Evolutionary conservation across 441 rosid species (phyloP), one percentile per base, ranked within the genome.

Genomic region (Theobroma grandiflorum): DNA sequence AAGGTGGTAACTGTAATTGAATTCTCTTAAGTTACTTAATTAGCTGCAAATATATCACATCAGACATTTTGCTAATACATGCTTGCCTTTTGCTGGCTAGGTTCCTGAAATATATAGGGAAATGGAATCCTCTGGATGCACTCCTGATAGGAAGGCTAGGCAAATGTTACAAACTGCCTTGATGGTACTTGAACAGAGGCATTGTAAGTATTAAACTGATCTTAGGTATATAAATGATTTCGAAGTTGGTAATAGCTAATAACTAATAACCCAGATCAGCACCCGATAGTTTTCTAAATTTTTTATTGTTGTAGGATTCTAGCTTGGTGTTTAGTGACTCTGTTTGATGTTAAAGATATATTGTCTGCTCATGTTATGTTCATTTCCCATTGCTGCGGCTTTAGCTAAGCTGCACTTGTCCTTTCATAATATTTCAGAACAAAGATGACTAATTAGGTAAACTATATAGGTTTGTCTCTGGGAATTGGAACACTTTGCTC

Each of bases 81-180:
- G 38, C 20, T 79, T 49, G 49, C 63, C 57, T 67, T 50, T 65
- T 72, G 72, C 73, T 70, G 38, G 42, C 59, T 82, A 90, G 95
- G 94, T 92, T 74, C 92, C 90, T 58, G 84, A 86, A 74, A 86
- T 90, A 83, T 92, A 85, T 81, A 82, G 77, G 82, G 92, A 92
- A 89, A 90, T 92, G 94, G 94, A 89, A 84, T 88, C 86, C 33
- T 83, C 86, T 72, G 92, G 92, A 43, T 90, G 94, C 86, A 79
- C 88, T 75, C 88, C 94, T 49, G 94, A 92, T 82, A 86, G 93
- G 73, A 90, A 88, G 84, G 94, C 94, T 67, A 90, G 94, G 75
- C 85, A 86, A 70, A 26, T 90, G 68, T 82, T 90, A 63, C 82
- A 86, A 84, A 82, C 83, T 84, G 94, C 94, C 16, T 72, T 86